phyloP scores from a whole-genome alignment of 2,329 filamentous ascomycete genomes.

The Thelonectria discophora region DNA sequence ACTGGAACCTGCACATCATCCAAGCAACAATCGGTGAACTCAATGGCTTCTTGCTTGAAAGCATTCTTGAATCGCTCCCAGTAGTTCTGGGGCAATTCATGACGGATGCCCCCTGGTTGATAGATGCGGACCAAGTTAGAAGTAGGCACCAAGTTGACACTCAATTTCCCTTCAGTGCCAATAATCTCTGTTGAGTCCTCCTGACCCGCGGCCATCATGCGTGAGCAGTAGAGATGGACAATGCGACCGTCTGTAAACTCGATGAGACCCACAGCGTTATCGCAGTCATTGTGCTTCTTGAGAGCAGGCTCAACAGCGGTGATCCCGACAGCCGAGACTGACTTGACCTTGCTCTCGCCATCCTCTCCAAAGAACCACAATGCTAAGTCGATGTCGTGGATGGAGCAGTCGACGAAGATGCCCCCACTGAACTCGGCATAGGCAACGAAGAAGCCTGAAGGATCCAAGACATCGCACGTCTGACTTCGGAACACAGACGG shows the following conservation, averaged over 20 bases:
- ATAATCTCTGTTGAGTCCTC: slow-evolving; percentile 74
- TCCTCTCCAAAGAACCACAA: slow-evolving; percentile 46
- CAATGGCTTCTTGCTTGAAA: slow-evolving; percentile 70
- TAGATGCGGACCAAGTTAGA: slow-evolving; percentile 64
- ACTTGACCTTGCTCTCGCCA: slow-evolving; percentile 40
- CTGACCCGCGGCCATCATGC: slow-evolving; percentile 76
- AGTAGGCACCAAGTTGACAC: slow-evolving; percentile 56
- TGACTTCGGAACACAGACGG: slow-evolving; percentile 70
- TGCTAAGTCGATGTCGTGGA: slow-evolving; percentile 67
- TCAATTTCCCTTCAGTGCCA: slow-evolving; percentile 70
- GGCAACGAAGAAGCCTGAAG: slow-evolving; percentile 71
- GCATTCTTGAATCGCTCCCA: slow-evolving; percentile 70
- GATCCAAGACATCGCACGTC: slow-evolving; percentile 73
- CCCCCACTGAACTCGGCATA: slow-evolving; percentile 72
- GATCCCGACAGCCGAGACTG: slow-evolving; percentile 42
- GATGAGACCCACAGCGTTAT: slow-evolving; percentile 60
- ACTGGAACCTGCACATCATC: slow-evolving; percentile 65
- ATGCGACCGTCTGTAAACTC: slow-evolving; percentile 72
- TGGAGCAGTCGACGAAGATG: slow-evolving; percentile 76
- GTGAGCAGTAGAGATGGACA: slow-evolving; percentile 69
- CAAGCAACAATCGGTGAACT: slow-evolving; percentile 68
- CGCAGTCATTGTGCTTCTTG: slow-evolving; percentile 41
- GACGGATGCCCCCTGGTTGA: slow-evolving; percentile 56
- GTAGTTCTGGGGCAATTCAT: slow-evolving; percentile 69
- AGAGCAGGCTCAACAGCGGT: slow-evolving; percentile 44